Conservation (phyloP, 257 asterid species). For the Nicotiana undulata region DNA sequence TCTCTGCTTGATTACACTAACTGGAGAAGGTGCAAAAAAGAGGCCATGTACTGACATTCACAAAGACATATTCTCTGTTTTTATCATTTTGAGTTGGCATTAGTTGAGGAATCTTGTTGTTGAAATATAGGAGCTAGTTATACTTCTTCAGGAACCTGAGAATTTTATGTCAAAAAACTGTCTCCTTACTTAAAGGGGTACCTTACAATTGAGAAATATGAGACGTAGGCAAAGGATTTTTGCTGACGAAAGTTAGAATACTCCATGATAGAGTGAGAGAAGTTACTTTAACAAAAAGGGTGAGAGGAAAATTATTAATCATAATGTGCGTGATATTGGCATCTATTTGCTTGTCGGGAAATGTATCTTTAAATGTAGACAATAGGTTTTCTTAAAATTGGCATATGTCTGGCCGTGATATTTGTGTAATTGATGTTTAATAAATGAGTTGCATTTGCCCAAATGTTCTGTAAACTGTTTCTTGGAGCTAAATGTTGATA, state of each 20-base stretch:
- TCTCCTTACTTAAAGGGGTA: neutral
- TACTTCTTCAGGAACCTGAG: neutral
- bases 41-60: neutral
- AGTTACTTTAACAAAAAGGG: neutral
- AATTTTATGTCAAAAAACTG: neutral
- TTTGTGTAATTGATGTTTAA: neutral
- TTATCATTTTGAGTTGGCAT: neutral
- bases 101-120: neutral
- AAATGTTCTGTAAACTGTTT: neutral
- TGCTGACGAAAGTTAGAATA: neutral
- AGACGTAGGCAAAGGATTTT: neutral
- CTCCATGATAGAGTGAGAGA: neutral
- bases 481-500: neutral
- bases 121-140: neutral
- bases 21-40: neutral
- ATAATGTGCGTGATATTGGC: neutral
- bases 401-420: neutral
- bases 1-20: neutral
- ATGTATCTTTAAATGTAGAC: neutral
- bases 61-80: neutral
- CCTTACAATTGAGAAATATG: neutral
- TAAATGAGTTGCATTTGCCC: neutral
- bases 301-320: neutral
- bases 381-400: neutral
- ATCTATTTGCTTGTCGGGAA: neutral